Percentiles rank a stretch among this genome's conserved stretches.
These are phyloP conservation scores for Globisporangium barbulae DNA, from an alignment of 352 stramenopile genomes.

Conservation along the genomic window DNA sequence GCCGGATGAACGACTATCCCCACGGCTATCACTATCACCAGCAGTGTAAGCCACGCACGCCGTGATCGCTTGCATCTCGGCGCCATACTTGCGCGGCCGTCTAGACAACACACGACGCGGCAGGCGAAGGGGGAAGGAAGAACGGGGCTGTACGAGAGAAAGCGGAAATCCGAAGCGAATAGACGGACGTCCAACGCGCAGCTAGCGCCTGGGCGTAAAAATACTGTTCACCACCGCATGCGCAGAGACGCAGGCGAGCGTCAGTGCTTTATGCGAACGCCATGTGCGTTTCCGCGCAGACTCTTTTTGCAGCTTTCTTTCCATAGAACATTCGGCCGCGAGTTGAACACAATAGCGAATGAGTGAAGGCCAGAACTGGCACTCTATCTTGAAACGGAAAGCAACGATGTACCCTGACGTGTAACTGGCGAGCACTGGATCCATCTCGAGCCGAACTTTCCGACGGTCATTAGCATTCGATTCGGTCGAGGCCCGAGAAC, in stretches of 20 bases:
- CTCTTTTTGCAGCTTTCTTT: neutral
- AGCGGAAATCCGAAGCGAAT: too few species aligned
- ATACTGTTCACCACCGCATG: too few species aligned
- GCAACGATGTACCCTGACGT: neutral
- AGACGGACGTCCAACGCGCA: neutral
- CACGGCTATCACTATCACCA: neutral
- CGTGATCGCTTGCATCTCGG: neutral
- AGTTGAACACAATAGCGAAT: neutral
- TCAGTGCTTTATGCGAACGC: neutral
- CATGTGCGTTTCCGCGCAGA: neutral
- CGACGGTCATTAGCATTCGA: neutral
- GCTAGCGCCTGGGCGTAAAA: too few species aligned
- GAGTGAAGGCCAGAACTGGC: neutral
- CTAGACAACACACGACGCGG: neutral
- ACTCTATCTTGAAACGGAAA: neutral
- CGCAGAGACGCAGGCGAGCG: neutral
- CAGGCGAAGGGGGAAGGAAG: too few species aligned
- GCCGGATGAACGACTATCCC: neutral
- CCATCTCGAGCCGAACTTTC: neutral
- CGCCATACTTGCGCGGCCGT: neutral
- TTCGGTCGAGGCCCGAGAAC: neutral
- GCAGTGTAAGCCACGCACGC: neutral
- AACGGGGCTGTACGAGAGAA: too few species aligned
- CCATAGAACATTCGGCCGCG: conserved; percentile 1
- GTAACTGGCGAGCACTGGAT: neutral